A percentile compares a stretch with the other conserved stretches of the same genome.
Conservation (phyloP, 148 eudicot genomes). For the Pouteria glomerata region DNA sequence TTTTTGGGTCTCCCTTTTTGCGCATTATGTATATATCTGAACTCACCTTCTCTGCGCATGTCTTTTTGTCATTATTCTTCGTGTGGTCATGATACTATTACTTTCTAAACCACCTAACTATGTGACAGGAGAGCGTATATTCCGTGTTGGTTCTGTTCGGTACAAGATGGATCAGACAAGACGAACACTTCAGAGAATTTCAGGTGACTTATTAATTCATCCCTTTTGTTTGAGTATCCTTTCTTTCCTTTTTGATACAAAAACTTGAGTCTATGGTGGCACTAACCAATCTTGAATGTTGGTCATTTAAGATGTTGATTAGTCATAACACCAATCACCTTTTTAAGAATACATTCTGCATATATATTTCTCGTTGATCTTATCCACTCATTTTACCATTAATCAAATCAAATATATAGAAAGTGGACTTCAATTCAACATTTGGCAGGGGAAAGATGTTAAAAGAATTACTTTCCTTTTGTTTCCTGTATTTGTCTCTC, state of each 20-base stretch:
- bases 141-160: slow-evolving; percentile 66
- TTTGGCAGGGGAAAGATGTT: neutral
- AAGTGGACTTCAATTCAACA: neutral
- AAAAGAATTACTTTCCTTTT: neutral
- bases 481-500: too few species aligned
- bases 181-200: slow-evolving; percentile 67
- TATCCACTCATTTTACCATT: neutral
- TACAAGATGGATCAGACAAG: slow-evolving; percentile 83
- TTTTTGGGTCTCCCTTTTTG: too few species aligned
- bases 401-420: neutral
- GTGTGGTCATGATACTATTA: neutral
- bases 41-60: neutral
- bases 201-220: slow-evolving; percentile 39
- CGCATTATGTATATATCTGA: neutral
- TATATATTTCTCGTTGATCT: neutral
- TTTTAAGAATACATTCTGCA: neutral
- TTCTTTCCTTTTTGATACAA: neutral
- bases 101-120: slow-evolving; percentile 12
- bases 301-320: neutral
- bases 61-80: neutral
- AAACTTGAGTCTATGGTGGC: neutral
- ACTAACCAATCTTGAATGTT: neutral
- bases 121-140: slow-evolving; percentile 73
- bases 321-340: neutral
- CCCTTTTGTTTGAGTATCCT: slow-evolving; percentile 4